Conservation (phyloP, 2,329 filamentous ascomycete species). For the Alternaria infectoria region DNA sequence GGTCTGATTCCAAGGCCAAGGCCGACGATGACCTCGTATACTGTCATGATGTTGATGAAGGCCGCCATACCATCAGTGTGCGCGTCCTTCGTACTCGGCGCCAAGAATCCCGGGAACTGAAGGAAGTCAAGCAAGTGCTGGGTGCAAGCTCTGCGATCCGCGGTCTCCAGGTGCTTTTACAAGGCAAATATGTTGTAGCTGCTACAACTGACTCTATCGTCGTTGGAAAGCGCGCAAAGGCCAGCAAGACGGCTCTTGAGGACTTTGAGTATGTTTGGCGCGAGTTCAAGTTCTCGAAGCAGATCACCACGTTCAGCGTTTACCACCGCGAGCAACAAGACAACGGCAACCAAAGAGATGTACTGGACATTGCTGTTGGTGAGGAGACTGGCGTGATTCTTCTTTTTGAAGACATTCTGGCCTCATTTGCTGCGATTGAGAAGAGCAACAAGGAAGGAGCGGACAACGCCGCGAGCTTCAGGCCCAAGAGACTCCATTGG, state of each 20-base stretch:
- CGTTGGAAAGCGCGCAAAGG: constrained; percentile 60
- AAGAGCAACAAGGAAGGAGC: constrained; percentile 32
- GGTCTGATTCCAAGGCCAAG: constrained; percentile 14
- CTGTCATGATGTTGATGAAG: neutral
- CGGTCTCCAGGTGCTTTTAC: constrained; percentile 54
- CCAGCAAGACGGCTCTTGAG: constrained; percentile 43
- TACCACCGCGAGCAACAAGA: constrained; percentile 62
- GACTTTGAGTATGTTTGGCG: constrained; percentile 59
- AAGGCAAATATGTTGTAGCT: constrained; percentile 66
- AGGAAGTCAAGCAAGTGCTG: constrained; percentile 45
- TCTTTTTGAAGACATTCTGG: constrained; percentile 78
- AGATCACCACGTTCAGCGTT: constrained; percentile 55
- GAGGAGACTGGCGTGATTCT: constrained; percentile 78
- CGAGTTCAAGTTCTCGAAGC: constrained; percentile 63
- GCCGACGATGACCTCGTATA: neutral
- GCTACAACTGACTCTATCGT: constrained; percentile 63
- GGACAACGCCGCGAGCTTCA: constrained; percentile 47
- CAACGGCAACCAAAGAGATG: constrained; percentile 40
- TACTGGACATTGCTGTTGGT: constrained; percentile 79
- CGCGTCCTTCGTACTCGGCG: constrained; percentile 41
- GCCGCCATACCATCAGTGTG: constrained; percentile 46
- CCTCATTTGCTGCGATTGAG: constrained; percentile 57
- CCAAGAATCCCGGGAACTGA: constrained; percentile 26
- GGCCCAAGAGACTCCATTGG: constrained; percentile 82
- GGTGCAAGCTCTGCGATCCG: constrained; percentile 48